phyloP scores from a whole-genome alignment of 768 basidiomycete species.

The Suillus luteus region DNA sequence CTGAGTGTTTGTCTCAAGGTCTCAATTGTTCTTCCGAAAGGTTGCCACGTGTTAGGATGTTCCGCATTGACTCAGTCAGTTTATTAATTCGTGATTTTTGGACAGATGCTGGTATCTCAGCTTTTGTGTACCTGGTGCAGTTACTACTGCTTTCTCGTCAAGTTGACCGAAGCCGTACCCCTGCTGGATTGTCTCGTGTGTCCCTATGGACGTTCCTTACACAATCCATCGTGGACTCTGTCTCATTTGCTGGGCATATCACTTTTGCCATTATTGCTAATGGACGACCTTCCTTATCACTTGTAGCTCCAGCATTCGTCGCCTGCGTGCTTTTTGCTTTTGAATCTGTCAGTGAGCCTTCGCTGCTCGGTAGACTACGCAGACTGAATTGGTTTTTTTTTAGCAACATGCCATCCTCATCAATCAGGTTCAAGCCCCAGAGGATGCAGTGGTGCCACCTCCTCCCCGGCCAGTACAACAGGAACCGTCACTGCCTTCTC shows the following conservation, averaged over 20 bases:
- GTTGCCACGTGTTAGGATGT: slow-evolving; percentile 59
- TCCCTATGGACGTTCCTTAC: slow-evolving; percentile 84
- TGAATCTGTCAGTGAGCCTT: slow-evolving; percentile 65
- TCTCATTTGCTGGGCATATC: slow-evolving; percentile 86
- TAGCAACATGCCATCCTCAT: slow-evolving; percentile 86
- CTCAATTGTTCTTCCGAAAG: slow-evolving; percentile 71
- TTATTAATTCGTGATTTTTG: slow-evolving; percentile 14
- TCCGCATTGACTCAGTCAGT: neutral
- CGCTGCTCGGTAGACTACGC: neutral
- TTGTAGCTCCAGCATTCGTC: slow-evolving; percentile 83
- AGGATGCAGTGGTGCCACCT: slow-evolving; percentile 47
- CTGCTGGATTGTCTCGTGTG: slow-evolving; percentile 74
- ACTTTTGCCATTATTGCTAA: slow-evolving; percentile 87
- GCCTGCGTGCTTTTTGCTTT: slow-evolving; percentile 79
- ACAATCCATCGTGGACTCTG: slow-evolving; percentile 78
- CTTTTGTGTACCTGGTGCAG: slow-evolving; percentile 64
- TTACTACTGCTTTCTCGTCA: slow-evolving; percentile 74
- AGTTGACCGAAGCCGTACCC: slow-evolving; percentile 72
- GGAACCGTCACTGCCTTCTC: slow-evolving; percentile 15
- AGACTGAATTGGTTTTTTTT: slow-evolving; percentile 9
- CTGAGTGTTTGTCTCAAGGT: slow-evolving; percentile 34
- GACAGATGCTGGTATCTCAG: slow-evolving; percentile 73
- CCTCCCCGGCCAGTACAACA: slow-evolving; percentile 22
- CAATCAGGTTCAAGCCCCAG: slow-evolving; percentile 81
- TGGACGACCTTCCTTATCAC: slow-evolving; percentile 76